These are phyloP conservation scores for Teunomyces lycoperdinae DNA, from an alignment of 805 yeast species.

Conservation along the genomic window DNA sequence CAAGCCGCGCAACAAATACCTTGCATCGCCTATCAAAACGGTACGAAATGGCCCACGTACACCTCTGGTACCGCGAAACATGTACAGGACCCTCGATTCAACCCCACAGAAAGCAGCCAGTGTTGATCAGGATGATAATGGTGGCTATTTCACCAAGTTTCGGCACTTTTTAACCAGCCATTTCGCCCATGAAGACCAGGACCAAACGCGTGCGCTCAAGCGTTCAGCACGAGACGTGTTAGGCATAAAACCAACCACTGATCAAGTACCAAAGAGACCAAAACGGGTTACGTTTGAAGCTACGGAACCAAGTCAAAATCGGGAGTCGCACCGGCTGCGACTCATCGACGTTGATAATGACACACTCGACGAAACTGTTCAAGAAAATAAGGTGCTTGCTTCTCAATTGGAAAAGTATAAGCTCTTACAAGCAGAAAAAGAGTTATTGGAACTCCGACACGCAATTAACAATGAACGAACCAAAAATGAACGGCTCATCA, in stretches of 20 bases:
- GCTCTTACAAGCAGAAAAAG: not conserved
- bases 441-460: not conserved
- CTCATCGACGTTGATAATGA: conserved; percentile 12
- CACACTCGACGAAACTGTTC: conserved; percentile 13
- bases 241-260: conserved; percentile 5
- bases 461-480: not conserved
- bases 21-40: not conserved
- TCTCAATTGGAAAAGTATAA: not conserved
- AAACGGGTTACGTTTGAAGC: conserved; percentile 14
- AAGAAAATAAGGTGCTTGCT: not conserved
- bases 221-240: conserved; percentile 15
- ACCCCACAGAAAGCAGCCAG: not conserved
- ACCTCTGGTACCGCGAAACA: not conserved
- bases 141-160: not conserved
- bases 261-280: not conserved
- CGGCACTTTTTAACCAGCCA: not conserved
- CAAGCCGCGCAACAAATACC: not conserved
- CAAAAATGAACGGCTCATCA: not conserved
- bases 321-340: not conserved
- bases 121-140: not conserved
- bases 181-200: not conserved
- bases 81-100: not conserved
- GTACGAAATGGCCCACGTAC: conserved; percentile 1
- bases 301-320: not conserved
- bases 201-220: conserved; percentile 8